Evolutionary conservation across 1,284 basidiomycete genomes (phyloP).

Genomic region (Stereum hirsutum): DNA sequence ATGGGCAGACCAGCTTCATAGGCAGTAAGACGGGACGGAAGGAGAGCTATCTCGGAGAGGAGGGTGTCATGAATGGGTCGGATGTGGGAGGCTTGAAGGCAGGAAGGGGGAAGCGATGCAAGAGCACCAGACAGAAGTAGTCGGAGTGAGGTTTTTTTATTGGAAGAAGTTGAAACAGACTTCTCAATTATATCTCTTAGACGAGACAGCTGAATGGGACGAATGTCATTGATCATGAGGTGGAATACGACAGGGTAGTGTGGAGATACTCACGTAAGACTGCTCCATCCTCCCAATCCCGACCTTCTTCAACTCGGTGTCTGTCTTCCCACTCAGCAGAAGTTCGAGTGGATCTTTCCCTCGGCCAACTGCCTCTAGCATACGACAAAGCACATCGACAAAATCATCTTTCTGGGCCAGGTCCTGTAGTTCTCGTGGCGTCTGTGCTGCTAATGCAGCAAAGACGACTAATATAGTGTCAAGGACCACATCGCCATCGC

Average conservation of each 20-base stretch:
- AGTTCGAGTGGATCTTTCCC: constrained; percentile 39
- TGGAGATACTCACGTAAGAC: constrained; percentile 28
- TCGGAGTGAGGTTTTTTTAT: constrained; percentile 22
- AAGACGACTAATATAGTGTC: constrained; percentile 53
- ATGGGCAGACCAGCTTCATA: constrained; percentile 33
- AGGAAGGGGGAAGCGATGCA: constrained; percentile 27
- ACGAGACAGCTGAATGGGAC: constrained; percentile 8
- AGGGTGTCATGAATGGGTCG: constrained; percentile 24
- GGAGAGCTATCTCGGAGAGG: constrained; percentile 25
- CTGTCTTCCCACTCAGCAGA: constrained; percentile 18
- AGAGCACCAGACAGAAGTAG: constrained; percentile 40
- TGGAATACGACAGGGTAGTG: not conserved
- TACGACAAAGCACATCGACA: constrained; percentile 30
- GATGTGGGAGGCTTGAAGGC: constrained; percentile 24
- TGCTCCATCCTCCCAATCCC: constrained; percentile 42
- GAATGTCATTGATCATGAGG: not conserved
- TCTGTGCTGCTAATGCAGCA: constrained; percentile 46
- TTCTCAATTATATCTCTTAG: no score
- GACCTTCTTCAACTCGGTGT: constrained; percentile 30
- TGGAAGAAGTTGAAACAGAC: no score
- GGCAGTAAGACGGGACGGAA: constrained; percentile 28
- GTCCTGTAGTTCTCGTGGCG: constrained; percentile 41
- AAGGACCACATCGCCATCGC: constrained; percentile 52
- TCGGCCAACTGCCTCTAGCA: constrained; percentile 26
- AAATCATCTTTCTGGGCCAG: constrained; percentile 35